Percentiles rank a stretch among this genome's conserved stretches.
These are phyloP conservation scores for Globisporangium sylvaticum DNA, from an alignment of 352 stramenopile species.

Conservation along the genomic window DNA sequence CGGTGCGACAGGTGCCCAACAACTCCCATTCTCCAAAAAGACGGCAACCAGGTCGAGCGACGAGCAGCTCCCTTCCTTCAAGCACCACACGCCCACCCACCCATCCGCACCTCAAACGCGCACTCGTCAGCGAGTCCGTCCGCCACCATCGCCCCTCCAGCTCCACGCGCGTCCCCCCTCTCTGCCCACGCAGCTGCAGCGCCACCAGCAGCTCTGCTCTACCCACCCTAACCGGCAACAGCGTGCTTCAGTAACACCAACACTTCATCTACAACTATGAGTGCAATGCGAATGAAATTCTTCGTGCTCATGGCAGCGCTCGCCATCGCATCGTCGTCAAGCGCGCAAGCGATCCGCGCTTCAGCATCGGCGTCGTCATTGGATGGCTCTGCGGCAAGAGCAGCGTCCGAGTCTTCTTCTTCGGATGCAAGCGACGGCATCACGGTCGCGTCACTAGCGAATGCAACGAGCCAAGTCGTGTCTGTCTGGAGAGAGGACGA, in stretches of 20 bases:
- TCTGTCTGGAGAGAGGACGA: conserved; percentile 14
- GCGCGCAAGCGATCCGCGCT: background rate
- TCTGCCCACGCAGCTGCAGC: conserved; percentile 8
- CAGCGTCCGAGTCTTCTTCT: background rate
- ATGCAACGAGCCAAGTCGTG: background rate
- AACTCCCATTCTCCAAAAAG: conserved; percentile 9
- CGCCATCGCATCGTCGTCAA: background rate
- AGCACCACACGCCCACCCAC: background rate
- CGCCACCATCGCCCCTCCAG: conserved; percentile 7
- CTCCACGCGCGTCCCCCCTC: background rate
- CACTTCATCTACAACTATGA: background rate
- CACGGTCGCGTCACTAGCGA: background rate
- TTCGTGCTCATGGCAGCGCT: conserved; percentile 2
- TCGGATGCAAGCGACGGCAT: background rate
- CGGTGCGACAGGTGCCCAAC: background rate
- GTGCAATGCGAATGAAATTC: background rate
- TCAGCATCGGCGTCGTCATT: background rate
- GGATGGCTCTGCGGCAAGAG: background rate
- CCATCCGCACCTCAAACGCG: background rate
- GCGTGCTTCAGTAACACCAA: background rate
- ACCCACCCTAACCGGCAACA: conserved; percentile 3
- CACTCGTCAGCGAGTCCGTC: background rate
- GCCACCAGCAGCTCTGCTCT: conserved; percentile 10
- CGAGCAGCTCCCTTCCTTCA: background rate
- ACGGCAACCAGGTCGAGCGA: background rate